Conservation (phyloP, 2,329 filamentous ascomycete species). For the Beauveria sp. region DNA sequence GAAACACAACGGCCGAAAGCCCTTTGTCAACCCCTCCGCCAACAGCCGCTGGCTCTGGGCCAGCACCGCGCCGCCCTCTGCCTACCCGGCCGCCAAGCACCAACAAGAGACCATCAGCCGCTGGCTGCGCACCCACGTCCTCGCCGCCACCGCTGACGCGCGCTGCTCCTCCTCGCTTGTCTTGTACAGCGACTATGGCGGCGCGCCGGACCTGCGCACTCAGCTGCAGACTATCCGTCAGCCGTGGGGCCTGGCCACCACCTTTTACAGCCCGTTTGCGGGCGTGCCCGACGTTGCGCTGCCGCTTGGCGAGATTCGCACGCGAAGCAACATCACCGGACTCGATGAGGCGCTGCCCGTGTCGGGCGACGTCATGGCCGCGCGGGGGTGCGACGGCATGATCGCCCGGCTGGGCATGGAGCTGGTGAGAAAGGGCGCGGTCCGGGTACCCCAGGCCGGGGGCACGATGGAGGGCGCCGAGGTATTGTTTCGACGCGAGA, state of each 20-base stretch:
- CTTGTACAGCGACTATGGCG: constrained; percentile 18
- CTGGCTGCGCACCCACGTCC: constrained; percentile 25
- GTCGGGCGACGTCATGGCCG: constrained; percentile 33
- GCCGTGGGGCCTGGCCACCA: constrained; percentile 11
- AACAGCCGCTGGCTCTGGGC: neutral
- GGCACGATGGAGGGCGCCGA: constrained; percentile 18
- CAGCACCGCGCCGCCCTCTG: neutral
- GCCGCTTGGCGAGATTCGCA: constrained; percentile 34
- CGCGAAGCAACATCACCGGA: constrained; percentile 30
- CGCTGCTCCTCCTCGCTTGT: constrained; percentile 25
- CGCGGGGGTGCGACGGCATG: constrained; percentile 45
- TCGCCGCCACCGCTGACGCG: constrained; percentile 13
- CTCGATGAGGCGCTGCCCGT: constrained; percentile 33
- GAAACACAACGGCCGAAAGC: constrained; percentile 6
- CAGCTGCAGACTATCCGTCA: constrained; percentile 16
- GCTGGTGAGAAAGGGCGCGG: constrained; percentile 39
- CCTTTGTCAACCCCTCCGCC: constrained; percentile 9
- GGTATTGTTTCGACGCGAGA: constrained; percentile 14
- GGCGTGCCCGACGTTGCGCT: constrained; percentile 26
- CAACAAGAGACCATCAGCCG: constrained; percentile 26
- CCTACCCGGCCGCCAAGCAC: constrained; percentile 17
- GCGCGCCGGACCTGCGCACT: constrained; percentile 10
- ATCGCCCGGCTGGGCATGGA: constrained; percentile 46
- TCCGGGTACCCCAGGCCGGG: no score
- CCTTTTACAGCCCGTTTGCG: constrained; percentile 24